phyloP scores from a whole-genome alignment of 1,139 yeast genomes.

The Pichia inconspicua region DNA sequence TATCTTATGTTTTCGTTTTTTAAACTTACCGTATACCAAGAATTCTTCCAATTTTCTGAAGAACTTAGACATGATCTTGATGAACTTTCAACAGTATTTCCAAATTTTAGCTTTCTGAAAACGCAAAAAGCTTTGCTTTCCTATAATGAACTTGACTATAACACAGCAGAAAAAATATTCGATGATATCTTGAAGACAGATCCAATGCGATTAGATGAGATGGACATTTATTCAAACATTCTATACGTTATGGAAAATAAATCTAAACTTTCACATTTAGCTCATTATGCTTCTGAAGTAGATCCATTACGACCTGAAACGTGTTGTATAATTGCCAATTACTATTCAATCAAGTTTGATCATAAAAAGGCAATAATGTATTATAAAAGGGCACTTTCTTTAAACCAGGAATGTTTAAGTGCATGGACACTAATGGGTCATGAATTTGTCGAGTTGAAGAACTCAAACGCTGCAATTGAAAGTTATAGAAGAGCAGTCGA shows the following conservation, averaged over 20 bases:
- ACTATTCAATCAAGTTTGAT: constrained; percentile 84
- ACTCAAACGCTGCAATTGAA: constrained; percentile 96
- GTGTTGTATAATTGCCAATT: constrained; percentile 89
- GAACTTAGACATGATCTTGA: constrained; percentile 44
- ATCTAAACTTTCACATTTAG: constrained; percentile 75
- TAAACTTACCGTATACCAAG: constrained; percentile 66
- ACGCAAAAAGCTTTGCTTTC: constrained; percentile 75
- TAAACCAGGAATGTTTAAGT: constrained; percentile 72
- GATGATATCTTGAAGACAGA: constrained; percentile 69
- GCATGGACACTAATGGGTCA: constrained; percentile 99
- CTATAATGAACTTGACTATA: constrained; percentile 75
- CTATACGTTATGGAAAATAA: constrained; percentile 89
- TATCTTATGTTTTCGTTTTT: constrained; percentile 58
- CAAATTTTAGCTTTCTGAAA: constrained; percentile 65
- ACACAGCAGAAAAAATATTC: constrained; percentile 69
- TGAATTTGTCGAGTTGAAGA: constrained; percentile 92
- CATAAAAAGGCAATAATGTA: constrained; percentile 93
- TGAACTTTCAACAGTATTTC: constrained; percentile 46
- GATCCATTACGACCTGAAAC: constrained; percentile 92
- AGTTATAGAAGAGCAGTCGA: constrained; percentile 90
- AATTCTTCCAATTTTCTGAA: constrained; percentile 62
- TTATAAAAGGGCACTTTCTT: constrained; percentile 78
- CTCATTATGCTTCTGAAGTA: constrained; percentile 74
- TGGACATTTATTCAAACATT: constrained; percentile 89
- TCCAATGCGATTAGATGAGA: constrained; percentile 81